A percentile compares a stretch with the other conserved stretches of the same genome.
Evolutionary conservation across 306 rosid genomes (phyloP).

Genomic region (Argentina anserina): DNA sequence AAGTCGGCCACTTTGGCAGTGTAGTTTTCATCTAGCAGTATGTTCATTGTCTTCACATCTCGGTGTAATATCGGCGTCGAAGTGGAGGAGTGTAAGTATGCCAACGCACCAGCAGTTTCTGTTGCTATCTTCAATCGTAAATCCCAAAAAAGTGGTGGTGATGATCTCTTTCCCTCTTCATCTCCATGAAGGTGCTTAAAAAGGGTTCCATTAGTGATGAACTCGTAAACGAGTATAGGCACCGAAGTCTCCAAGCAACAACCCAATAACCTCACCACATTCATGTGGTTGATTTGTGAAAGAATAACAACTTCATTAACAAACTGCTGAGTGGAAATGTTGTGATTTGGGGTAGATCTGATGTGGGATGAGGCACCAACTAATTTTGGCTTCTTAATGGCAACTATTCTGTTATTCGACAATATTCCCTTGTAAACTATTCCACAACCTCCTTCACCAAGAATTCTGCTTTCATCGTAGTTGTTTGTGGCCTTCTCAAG

Average conservation of each 20-base stretch:
- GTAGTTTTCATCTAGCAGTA: background rate
- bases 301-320: conserved; percentile 5
- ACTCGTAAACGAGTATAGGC: conserved; percentile 10
- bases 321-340: background rate
- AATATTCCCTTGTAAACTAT: conserved; percentile 14
- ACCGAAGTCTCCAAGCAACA: conserved; percentile 1
- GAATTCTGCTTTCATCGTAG: background rate
- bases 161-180: background rate
- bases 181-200: background rate
- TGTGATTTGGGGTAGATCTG: background rate
- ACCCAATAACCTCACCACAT: conserved; percentile 5
- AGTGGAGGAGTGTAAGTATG: conserved; percentile 1
- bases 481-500: conserved; percentile 10
- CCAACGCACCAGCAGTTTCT: conserved; percentile 9
- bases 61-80: background rate
- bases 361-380: background rate
- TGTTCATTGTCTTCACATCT: background rate
- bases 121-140: background rate
- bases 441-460: conserved; percentile 21
- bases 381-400: conserved; percentile 12
- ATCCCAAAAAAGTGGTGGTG: background rate
- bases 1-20: background rate
- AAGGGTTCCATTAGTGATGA: background rate
- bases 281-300: conserved; percentile 11
- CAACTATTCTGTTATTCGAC: background rate